Base-by-base conservation (phyloP, 345 rosid genomes). In the Lenwebbia sp. region DNA sequence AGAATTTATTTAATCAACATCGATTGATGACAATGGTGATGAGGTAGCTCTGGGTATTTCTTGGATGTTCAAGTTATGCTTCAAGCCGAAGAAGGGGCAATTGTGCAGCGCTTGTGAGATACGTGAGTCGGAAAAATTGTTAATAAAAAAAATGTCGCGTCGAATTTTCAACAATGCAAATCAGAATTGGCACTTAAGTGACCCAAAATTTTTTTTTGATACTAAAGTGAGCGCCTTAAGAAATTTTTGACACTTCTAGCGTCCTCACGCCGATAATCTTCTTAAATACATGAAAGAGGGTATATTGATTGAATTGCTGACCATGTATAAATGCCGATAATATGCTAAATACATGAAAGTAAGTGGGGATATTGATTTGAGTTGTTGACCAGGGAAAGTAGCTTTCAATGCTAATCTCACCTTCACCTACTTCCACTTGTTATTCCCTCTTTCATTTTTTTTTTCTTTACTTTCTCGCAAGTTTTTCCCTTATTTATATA, bases 41-140 rank as follows among this genome's bases (percentile, higher is more conserved):
- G 84, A 83, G 84, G 58, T 17, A 25, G 37, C 84, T 22, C 13
- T 54, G 49, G 62, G 41, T 23, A 26, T 23, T 22, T 28, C 55
- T 30, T 26, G 53, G 23, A 30, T 13, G 56, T 51, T 52, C 40
- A 83, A 90, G 90, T 89, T 93, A 30, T 30, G 41, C 75, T 62
- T 62, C 75, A 1, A 62, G 75, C 40, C 7, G 41, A 28, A 62
- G n/a, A n/a, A n/a, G n/a, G n/a, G n/a, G n/a, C n/a, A n/a, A n/a
- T n/a, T n/a, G n/a, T n/a, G n/a, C n/a, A n/a, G n/a, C n/a, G n/a
- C n/a, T n/a, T n/a, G n/a, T n/a, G n/a, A n/a, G n/a, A n/a, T n/a
- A n/a, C n/a, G n/a, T n/a, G n/a, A n/a, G n/a, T n/a, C n/a, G n/a
- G n/a, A n/a, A n/a, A n/a, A n/a, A n/a, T n/a, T n/a, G n/a, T n/a